Evolutionary conservation across 2,329 filamentous ascomycete species (phyloP), one percentile per base, ranked within the genome.

Genomic region (Hansfordia pulvinata): DNA sequence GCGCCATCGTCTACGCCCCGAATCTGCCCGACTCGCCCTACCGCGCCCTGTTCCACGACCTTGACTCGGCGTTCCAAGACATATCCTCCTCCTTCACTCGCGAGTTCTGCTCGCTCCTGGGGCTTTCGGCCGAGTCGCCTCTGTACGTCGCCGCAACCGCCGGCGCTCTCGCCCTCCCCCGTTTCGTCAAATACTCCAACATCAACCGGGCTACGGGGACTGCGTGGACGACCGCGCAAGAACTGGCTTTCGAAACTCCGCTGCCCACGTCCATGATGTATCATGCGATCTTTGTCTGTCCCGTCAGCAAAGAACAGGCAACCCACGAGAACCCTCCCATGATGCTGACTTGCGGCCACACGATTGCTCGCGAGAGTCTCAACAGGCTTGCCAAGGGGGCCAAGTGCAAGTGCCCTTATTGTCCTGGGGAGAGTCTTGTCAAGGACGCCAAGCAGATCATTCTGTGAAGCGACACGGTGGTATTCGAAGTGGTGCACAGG

Each of bases 261-360:
- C 53, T 76, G 2, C 69, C 70, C 1, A 46, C 52, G 26, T 64
- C 59, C 37, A 72, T 72, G 66, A 60, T 76, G 25, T 98, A 93
- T 59, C 90, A 98, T 52, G 81, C 81, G 30, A 94, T 98, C 46
- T 98, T 98, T 47, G 90, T 98, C 21, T 98, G 90, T 46, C 90
- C 90, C 0, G 90, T 98, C 5, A 86, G 79, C 42, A 96, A 96
- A 51, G 90, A 94, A 47, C 90, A 98, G 52, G 85, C 81, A 0
- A 98, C 88, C 0, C 85, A 93, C 43, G 58, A 66, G 14, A 98
- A 98, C 49, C 90, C 90, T 8, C 85, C 90, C 2, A 92, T 96
- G 80, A 90, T 94, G 70, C 75, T 98, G 46, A 81, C 83, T 0
- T 98, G 90, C 46, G 88, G 90, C 5, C 90, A 98, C 55, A 88